Evolutionary conservation across 208 protist species (phyloP).

Genomic region (Leishmania gerbilli): DNA sequence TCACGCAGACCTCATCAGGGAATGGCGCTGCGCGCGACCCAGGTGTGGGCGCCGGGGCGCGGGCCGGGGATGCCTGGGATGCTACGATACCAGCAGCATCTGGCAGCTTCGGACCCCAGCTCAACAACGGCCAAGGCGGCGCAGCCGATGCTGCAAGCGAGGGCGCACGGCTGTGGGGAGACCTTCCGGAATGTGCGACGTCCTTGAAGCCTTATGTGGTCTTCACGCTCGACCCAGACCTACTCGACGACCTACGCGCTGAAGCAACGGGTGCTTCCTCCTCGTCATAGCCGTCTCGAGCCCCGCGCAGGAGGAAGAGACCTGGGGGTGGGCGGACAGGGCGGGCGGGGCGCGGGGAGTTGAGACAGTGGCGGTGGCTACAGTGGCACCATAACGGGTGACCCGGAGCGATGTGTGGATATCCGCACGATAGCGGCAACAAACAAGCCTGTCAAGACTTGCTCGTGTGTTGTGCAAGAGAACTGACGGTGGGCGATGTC

Average conservation of each 20-base stretch:
- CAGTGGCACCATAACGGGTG: no score
- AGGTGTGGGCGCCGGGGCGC: background rate
- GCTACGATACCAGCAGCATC: background rate
- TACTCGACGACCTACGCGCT: conserved; percentile 36
- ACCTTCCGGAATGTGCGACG: conserved; percentile 31
- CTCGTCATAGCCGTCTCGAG: background rate
- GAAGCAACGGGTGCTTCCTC: background rate
- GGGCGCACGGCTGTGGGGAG: background rate
- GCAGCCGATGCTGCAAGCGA: background rate
- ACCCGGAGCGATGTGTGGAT: no score
- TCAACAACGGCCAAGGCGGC: background rate
- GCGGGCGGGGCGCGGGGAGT: no score
- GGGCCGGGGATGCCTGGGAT: background rate
- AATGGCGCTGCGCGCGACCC: background rate
- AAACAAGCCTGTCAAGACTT: no score
- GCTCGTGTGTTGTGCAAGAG: no score
- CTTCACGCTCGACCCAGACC: conserved; percentile 51
- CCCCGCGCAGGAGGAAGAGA: background rate
- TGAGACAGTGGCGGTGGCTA: no score
- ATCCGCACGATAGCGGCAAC: no score
- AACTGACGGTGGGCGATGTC: no score
- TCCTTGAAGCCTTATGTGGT: conserved; percentile 47
- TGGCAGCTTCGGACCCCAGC: background rate
- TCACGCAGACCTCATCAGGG: background rate
- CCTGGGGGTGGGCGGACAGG: background rate